Base-by-base conservation (phyloP, 2,329 filamentous ascomycete species). In the Ceratocystis harringtonii region DNA sequence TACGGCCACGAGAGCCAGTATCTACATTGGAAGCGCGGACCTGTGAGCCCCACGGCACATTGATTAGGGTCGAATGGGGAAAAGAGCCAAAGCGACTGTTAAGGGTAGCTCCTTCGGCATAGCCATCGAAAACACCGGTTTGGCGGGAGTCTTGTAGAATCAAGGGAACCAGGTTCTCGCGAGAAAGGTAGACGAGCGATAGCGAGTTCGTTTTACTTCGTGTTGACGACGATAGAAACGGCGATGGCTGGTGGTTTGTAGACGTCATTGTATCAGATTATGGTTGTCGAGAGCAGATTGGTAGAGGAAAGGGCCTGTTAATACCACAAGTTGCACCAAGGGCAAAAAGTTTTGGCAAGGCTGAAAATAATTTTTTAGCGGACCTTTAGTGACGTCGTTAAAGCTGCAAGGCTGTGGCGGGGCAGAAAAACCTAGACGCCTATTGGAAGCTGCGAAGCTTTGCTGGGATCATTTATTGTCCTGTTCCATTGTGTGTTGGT, bases 51-150 rank as follows among this genome's bases (percentile, higher is more conserved):
- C 92, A 97, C 52, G 89, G 88, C 64, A 91, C 79, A 4, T 84
- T 80, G 65, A 96, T 81, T 58, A 92, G 76, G 0, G 89, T 92
- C 10, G 83, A 87, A 73, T 92, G 89, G 0, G 89, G 89, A 68
- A 91, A 92, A 0, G 92, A 96, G 61, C 94, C 94, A 72, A 96
- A 99, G 57, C 92, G 86, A 1, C 92, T 99, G 76, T 96, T 97
- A 64, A 92, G 84, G 1, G 90, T 87, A 60, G 85, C 86, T 44
- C 88, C 88, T 72, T 91, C 73, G 7, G 72, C 71, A 1, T 75
- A 75, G 68, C 80, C 81, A 68, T 84, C 81, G 69, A 87, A 80
- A 52, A 83, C 80, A 63, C 84, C 84, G 0, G 75, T 75, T 45
- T 79, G 73, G 2, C 71, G 69, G 0, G 75, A 69, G n/a, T 75